Conservation (phyloP, 768 basidiomycete species). For the Lactifluus subvellereus region DNA sequence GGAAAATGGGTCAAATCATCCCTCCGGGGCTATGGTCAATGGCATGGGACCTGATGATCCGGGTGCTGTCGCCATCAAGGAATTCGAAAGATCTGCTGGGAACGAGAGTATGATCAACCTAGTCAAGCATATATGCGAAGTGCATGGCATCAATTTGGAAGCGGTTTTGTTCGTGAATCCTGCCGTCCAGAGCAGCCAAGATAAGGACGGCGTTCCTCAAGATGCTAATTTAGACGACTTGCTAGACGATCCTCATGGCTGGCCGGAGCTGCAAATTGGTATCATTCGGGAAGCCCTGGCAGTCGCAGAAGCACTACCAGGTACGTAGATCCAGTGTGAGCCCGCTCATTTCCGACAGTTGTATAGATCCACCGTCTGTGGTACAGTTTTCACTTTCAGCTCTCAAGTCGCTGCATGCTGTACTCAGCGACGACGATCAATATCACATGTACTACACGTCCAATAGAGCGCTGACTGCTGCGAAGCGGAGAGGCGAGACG, state of each 20-base stretch:
- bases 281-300: constrained; percentile 90
- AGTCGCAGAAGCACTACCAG: constrained; percentile 86
- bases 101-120: constrained; percentile 77
- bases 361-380: constrained; percentile 73
- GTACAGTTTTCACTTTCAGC: constrained; percentile 89
- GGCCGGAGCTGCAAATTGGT: constrained; percentile 93
- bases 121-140: constrained; percentile 66
- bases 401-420: constrained; percentile 61
- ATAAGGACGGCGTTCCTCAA: constrained; percentile 8
- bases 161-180: constrained; percentile 48
- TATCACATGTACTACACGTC: constrained; percentile 70
- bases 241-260: constrained; percentile 63
- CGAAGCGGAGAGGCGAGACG: constrained; percentile 70
- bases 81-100: constrained; percentile 69
- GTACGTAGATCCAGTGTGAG: constrained; percentile 38
- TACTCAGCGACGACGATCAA: constrained; percentile 74
- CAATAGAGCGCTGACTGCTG: constrained; percentile 63
- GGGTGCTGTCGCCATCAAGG: constrained; percentile 62
- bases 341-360: constrained; percentile 7
- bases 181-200: constrained; percentile 1
- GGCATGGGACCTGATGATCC: constrained; percentile 35
- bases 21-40: constrained; percentile 39
- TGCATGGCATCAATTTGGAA: constrained; percentile 78
- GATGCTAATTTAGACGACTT: constrained; percentile 40
- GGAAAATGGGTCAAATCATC: constrained; percentile 45